Evolutionary conservation across 495 filamentous ascomycete species (phyloP), one percentile per base, ranked within the genome.

Genomic region (Terfezia claveryi): DNA sequence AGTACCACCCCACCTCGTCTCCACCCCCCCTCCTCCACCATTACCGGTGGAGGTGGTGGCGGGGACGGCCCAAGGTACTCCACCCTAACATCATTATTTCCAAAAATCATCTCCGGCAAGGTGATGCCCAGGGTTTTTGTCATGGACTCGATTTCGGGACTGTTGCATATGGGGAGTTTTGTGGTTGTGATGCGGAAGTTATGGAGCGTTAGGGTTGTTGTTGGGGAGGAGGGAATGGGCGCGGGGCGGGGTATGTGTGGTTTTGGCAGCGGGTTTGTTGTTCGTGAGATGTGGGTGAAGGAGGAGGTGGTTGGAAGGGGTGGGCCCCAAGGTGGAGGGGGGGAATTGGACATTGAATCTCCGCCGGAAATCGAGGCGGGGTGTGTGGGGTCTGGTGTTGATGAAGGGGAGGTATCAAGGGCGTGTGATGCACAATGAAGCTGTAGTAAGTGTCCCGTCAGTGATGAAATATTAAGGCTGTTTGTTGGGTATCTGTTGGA

Each of bases 41-140:
- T 2, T 32, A 32, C 27, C 27, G 27, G 27, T 2, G 27, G 27
- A 7, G 27, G 4, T 32, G 7, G 27, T 7, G 27, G 27, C 7
- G 27, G 27, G 4, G 27, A 32, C 27, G 27, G 27, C 17, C 71
- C 71, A 20, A 69, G 54, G 67, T 96, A 85, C 55, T 79, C 73
- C 23, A 98, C 74, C 2, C 72, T 67, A 23, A 92, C 80, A 37
- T 78, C 71, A 68, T 98, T 98, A 70, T 98, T 87, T 37, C 91
- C 91, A 62, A 98, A 98, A 38, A 98, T 98, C 91, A 98, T 98
- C 69, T 98, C 91, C 2, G 92, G 91, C 8, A 85, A 80, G 11
- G 87, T 74, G 67, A 98, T 93, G 12, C 80, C 79, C 11, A 98
- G 76, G 50, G 76, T 76, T 53, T 73, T 68, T 16, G 78, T 79